These are phyloP conservation scores for Chrysanthemum makinoi DNA, from an alignment of 129 eudicot species.

Conservation along the genomic window DNA sequence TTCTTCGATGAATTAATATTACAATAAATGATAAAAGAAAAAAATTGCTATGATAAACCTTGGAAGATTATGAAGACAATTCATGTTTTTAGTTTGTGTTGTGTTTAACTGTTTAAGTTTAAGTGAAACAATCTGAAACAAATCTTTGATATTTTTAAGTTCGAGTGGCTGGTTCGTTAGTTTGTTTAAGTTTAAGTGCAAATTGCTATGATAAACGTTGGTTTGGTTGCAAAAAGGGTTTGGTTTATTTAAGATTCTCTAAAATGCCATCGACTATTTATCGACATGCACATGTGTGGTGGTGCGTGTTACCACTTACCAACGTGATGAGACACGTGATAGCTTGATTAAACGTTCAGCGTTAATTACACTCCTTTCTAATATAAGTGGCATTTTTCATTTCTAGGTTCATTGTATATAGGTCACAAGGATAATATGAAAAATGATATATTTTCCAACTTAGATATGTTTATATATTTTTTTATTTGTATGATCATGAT, in stretches of 20 bases:
- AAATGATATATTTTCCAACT: too few relatives aligned
- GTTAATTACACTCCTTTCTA: too few relatives aligned
- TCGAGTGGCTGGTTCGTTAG: neutral
- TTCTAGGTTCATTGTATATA: too few relatives aligned
- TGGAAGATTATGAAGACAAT: slow-evolving; percentile 72
- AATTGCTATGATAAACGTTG: slow-evolving; percentile 8
- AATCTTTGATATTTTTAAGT: slow-evolving; percentile 14
- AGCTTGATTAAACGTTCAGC: too few relatives aligned
- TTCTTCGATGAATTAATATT: neutral
- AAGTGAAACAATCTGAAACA: neutral
- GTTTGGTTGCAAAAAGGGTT: slow-evolving; percentile 15
- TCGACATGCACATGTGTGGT: slow-evolving; percentile 20
- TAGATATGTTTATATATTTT: too few relatives aligned
- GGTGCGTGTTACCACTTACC: neutral
- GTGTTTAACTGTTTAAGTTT: too few relatives aligned
- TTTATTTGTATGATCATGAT: too few relatives aligned
- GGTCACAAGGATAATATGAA: too few relatives aligned
- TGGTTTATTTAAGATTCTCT: slow-evolving; percentile 20
- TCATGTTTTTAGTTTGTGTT: slow-evolving; percentile 35
- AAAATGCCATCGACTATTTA: slow-evolving; percentile 25
- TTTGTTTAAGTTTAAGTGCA: too few relatives aligned
- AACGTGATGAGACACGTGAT: neutral
- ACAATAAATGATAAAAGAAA: neutral
- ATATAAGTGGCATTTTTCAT: too few relatives aligned
- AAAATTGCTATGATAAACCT: slow-evolving; percentile 38